Conservation (phyloP, 768 basidiomycete species). For the Tephrocybe sp. region DNA sequence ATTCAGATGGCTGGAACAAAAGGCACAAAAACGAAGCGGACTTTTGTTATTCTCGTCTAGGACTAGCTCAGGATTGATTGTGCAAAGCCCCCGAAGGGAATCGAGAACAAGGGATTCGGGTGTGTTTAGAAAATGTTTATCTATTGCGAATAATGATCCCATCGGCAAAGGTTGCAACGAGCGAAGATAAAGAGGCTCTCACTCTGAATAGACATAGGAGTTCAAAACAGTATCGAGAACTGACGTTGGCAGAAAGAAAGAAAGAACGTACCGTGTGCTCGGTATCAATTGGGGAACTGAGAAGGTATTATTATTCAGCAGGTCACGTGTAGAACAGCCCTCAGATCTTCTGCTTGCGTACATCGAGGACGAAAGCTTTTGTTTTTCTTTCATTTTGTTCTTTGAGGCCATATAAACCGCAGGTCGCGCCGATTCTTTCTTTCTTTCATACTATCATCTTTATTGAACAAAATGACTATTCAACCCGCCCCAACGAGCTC, state of each 20-base stretch:
- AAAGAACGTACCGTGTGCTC: too few species aligned
- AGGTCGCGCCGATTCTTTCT: conserved; percentile 14
- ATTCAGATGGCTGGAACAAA: conserved; percentile 7
- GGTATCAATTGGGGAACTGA: too few species aligned
- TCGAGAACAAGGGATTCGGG: conserved; percentile 74
- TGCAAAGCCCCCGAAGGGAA: conserved; percentile 72
- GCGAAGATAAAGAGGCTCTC: conserved; percentile 1
- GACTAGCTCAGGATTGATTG: conserved; percentile 67
- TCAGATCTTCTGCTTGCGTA: conserved; percentile 10
- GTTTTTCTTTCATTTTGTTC: conserved; percentile 16
- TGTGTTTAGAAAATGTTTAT: conserved; percentile 81
- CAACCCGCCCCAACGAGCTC: conserved; percentile 47
- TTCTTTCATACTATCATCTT: conserved; percentile 8
- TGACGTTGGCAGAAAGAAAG: too few species aligned
- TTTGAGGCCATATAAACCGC: conserved; percentile 7
- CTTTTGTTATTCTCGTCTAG: conserved; percentile 76
- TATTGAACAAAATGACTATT: conserved; percentile 38
- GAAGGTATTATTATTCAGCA: conserved; percentile 12
- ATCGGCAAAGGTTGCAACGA: not conserved
- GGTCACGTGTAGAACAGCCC: conserved; percentile 1
- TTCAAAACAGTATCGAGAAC: conserved; percentile 14
- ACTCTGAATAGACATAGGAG: conserved; percentile 41
- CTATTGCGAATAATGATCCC: conserved; percentile 20
- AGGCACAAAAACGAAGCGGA: conserved; percentile 24
- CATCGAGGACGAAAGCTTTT: conserved; percentile 3